These are phyloP conservation scores for Cutaneotrichosporon spelunceum DNA, from an alignment of 1,284 basidiomycete genomes.

Conservation along the genomic window DNA sequence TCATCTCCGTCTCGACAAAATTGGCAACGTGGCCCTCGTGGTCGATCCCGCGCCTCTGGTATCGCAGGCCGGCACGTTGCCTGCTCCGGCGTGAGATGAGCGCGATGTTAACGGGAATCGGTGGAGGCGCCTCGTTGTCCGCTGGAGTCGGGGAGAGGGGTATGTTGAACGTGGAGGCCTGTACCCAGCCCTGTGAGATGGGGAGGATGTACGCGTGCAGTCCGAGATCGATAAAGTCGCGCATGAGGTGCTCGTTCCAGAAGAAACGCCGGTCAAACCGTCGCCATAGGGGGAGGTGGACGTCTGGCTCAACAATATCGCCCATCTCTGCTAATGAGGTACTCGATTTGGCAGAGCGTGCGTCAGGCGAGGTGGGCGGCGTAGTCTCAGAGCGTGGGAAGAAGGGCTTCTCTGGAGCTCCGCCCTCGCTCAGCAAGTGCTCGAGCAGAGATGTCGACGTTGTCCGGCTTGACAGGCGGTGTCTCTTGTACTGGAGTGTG, in stretches of 20 bases:
- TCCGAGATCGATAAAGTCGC: slow-evolving; percentile 48
- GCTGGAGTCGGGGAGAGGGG: slow-evolving; percentile 50
- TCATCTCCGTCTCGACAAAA: slow-evolving; percentile 59
- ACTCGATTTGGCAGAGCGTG: slow-evolving; percentile 1
- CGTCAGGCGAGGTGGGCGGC: background rate
- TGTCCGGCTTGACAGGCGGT: slow-evolving; percentile 33
- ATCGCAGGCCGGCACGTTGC: slow-evolving; percentile 57
- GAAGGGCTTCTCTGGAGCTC: slow-evolving; percentile 9
- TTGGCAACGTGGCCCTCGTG: slow-evolving; percentile 57
- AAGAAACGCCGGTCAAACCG: slow-evolving; percentile 55
- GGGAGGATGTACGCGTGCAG: slow-evolving; percentile 78
- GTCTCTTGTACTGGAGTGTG: slow-evolving; percentile 53
- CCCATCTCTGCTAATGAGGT: background rate
- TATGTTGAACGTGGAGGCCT: slow-evolving; percentile 64
- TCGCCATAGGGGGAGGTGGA: slow-evolving; percentile 55
- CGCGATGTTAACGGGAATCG: slow-evolving; percentile 51
- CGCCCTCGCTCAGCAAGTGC: slow-evolving; percentile 24
- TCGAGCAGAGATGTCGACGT: slow-evolving; percentile 29
- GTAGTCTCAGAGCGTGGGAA: slow-evolving; percentile 18
- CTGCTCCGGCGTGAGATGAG: slow-evolving; percentile 56
- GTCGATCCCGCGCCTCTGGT: slow-evolving; percentile 57
- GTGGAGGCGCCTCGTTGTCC: slow-evolving; percentile 14
- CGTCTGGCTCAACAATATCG: slow-evolving; percentile 52
- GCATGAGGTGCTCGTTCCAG: slow-evolving; percentile 54
- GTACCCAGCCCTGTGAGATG: slow-evolving; percentile 84